Evolutionary conservation across 169 alveolate genomes (phyloP), one percentile per base, ranked within the genome.

Genomic region (Plasmodium cynomolgi): DNA sequence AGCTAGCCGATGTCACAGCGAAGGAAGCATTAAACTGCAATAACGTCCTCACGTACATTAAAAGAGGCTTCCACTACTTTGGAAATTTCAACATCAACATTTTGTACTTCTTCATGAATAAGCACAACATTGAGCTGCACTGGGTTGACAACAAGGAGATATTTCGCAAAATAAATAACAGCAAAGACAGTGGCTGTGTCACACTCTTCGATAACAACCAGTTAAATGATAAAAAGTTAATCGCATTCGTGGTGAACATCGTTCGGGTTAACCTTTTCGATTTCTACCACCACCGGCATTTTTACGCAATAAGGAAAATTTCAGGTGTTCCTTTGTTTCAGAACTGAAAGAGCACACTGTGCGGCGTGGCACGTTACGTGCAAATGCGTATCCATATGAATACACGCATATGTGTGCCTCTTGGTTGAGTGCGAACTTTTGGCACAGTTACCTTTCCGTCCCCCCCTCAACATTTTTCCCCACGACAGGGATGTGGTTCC

Each of bases 91-190:
- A 90, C 47, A 74, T 90, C 44, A 81, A 71, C 56, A 47, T 81
- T 81, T 80, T 90, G 37, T 90, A 90, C 74, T 79, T 90, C 44
- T 90, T 90, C 34, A 71, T 90, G 91, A 79, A 81, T 39, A 90
- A 90, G 62, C 91, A 90, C 77, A 81, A 81, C 26, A 79, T 90
- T 26, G 94, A 90, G 34, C 83, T 90, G 31, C 13, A 8, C 26
- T 90, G 94, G 94, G 84, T 90, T 90, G 94, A 90, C 37, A 90
- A 90, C 72, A 81, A 81, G 62, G 91, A 90, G 26, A 90, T 90
- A 90, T 68, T 33, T 17, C 56, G 83, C 81, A 90, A 90, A 34
- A 23, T 90, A 90, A 90, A 90, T 41, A 44, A 81, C 29, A 90
- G 50, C 54, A 41, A 71, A 39, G 34, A 31, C 23, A 77, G 26